A percentile compares a stretch with the other conserved stretches of the same genome.
Evolutionary conservation across 257 asterid species (phyloP).

Genomic region (Agastache rugosa): DNA sequence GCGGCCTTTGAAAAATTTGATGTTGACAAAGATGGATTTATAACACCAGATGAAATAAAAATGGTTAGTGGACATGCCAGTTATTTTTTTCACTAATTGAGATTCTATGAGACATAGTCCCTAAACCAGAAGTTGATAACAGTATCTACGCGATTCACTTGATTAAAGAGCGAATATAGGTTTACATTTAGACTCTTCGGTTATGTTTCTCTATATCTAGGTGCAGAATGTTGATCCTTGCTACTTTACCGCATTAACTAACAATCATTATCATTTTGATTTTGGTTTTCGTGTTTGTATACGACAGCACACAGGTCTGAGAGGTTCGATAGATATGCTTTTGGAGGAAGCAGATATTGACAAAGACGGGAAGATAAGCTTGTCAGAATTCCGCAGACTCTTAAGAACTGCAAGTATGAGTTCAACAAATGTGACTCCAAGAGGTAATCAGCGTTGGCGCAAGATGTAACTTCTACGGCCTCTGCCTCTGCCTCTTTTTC

Average conservation of each 20-base stretch:
- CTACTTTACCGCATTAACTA: neutral
- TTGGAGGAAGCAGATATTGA: constrained; percentile 96
- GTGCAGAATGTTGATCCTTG: neutral
- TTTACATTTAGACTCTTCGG: too few species aligned
- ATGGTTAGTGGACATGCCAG: constrained; percentile 54
- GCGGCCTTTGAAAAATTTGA: constrained; percentile 95
- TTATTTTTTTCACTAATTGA: neutral
- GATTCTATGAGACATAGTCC: too few species aligned
- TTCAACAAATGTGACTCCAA: constrained; percentile 54
- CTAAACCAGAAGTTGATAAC: too few species aligned
- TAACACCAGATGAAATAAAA: constrained; percentile 91
- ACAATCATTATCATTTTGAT: neutral
- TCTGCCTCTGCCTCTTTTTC: neutral
- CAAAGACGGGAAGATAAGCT: constrained; percentile 95
- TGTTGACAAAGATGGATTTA: constrained; percentile 88
- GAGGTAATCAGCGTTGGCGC: constrained; percentile 39
- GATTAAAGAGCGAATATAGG: too few species aligned
- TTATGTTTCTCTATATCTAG: neutral
- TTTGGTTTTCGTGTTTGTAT: neutral
- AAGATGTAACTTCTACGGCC: constrained; percentile 28
- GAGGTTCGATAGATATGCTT: constrained; percentile 83
- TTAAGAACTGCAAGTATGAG: constrained; percentile 89
- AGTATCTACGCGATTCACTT: too few species aligned
- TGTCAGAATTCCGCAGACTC: constrained; percentile 87
- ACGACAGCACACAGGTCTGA: constrained; percentile 81